Base-by-base conservation (phyloP, 75 land plant genomes). In the Picea sitchensis region DNA sequence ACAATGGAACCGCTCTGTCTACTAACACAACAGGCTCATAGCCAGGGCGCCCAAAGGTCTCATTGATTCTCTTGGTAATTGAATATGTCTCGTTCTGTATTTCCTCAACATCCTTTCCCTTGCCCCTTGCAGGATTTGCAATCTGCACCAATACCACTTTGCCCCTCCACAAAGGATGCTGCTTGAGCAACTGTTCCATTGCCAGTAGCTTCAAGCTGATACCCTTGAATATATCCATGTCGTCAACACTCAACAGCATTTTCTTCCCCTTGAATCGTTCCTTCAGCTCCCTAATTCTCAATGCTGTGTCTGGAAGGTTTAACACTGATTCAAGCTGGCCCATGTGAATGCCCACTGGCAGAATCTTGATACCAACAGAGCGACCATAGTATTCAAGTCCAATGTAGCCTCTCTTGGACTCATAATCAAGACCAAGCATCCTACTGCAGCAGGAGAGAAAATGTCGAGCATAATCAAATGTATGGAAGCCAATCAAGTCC, bases 221-320 rank as follows among this genome's bases (percentile, higher is more conserved):
- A 7, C 97, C 97, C 73, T 94, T 93, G 80, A 94, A 94, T 14
- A 94, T 91, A 57, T 94, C 97, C 95, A 93, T 94, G 79, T 81
- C 86, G 86, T 91, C 84, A 12, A 89, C 87, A 12, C 91, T 90
- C 41, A 89, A 60, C 5, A 88, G 62, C 32, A 94, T 72, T 14
- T 67, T 88, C 61, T 89, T 91, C 36, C 91, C 93, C 56, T 87
- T 71, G 61, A 87, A 93, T 82, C 87, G 83, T 14, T 90, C 69
- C 61, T 75, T 76, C 23, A 94, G 85, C 83, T 94, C 93, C 76
- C 65, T 68, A 5, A 93, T 76, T 61, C 90, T 89, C 17, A 76
- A 57, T 30, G 76, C 77, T 5, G 95, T 87, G 59, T 82, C 79
- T 0, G 84, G 77, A 23, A 86, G 82, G 75, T 84, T 82, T 78